Percentiles rank a stretch among this genome's conserved stretches.
Evolutionary conservation across 2,329 filamentous ascomycete species (phyloP).

Genomic region (Colletotrichum tofieldiae): DNA sequence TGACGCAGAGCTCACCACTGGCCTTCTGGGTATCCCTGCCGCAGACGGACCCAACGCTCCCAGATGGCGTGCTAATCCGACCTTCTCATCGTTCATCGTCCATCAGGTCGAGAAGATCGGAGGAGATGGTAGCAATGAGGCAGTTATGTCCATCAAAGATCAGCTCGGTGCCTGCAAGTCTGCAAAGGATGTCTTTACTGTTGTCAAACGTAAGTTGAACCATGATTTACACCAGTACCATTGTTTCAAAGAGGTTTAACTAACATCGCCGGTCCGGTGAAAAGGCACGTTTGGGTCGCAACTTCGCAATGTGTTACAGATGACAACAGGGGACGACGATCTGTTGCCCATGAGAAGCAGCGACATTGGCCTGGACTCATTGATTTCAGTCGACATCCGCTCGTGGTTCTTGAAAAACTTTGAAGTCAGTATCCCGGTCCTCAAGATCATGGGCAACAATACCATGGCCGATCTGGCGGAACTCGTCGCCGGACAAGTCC

Average conservation of each 20-base stretch:
- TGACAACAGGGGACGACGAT: background rate
- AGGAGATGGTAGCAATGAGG: background rate
- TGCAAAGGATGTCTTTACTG: background rate
- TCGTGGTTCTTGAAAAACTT: constrained; percentile 26
- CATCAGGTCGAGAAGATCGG: background rate
- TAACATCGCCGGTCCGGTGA: background rate
- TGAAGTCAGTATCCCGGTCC: constrained; percentile 22
- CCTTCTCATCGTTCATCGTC: background rate
- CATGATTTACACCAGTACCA: too few species aligned
- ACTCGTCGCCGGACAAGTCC: background rate
- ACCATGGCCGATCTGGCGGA: background rate
- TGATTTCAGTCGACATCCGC: constrained; percentile 29
- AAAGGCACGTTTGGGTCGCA: background rate
- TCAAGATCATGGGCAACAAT: background rate
- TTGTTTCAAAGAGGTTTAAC: background rate
- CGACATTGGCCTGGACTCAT: constrained; percentile 1
- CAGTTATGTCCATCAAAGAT: background rate
- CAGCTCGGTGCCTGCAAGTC: background rate
- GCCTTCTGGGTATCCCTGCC: background rate
- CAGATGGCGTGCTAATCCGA: background rate
- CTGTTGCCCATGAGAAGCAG: background rate
- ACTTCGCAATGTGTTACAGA: background rate
- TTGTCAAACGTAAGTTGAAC: constrained; percentile 2
- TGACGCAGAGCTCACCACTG: constrained; percentile 2
- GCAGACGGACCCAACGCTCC: background rate